Evolutionary conservation across 108 stramenopile genomes (phyloP).

Genomic region (Cyclotella sp.): DNA sequence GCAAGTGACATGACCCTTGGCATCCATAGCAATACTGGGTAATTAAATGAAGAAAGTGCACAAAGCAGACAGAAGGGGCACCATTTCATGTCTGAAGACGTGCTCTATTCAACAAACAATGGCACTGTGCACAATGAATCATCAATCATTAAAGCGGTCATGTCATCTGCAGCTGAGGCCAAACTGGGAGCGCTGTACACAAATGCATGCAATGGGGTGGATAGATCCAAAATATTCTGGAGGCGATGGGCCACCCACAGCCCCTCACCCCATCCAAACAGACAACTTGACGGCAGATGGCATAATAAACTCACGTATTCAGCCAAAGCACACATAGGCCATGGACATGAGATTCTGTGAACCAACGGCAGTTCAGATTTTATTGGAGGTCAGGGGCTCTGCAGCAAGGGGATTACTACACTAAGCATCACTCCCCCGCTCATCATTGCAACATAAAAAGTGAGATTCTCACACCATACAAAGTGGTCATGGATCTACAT

Average conservation of each 20-base stretch:
- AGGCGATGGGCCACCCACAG: conserved; percentile 39
- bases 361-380: no score
- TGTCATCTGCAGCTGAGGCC: conserved; percentile 51
- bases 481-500: background rate
- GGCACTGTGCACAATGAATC: conserved; percentile 30
- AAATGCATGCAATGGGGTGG: conserved; percentile 45
- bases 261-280: conserved; percentile 34
- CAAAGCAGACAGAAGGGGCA: conserved; percentile 46
- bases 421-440: no score
- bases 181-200: conserved; percentile 47
- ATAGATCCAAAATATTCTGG: no score
- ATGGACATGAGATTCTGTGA: conserved; percentile 22
- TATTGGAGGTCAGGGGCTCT: conserved; percentile 1
- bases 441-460: conserved; percentile 24
- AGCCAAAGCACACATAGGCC: conserved; percentile 38
- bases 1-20: no score
- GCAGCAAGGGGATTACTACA: conserved; percentile 10
- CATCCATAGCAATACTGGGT: no score
- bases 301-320: no score
- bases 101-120: conserved; percentile 29
- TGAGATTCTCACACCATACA: conserved; percentile 11
- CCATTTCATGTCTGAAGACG: conserved; percentile 25
- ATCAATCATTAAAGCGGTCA: conserved; percentile 37
- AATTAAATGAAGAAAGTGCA: conserved; percentile 7
- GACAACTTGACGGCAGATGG: no score